Percentiles rank a stretch among this genome's conserved stretches.
phyloP scores from a whole-genome alignment of 495 filamentous ascomycete species.

The Penicillium samsonianum region DNA sequence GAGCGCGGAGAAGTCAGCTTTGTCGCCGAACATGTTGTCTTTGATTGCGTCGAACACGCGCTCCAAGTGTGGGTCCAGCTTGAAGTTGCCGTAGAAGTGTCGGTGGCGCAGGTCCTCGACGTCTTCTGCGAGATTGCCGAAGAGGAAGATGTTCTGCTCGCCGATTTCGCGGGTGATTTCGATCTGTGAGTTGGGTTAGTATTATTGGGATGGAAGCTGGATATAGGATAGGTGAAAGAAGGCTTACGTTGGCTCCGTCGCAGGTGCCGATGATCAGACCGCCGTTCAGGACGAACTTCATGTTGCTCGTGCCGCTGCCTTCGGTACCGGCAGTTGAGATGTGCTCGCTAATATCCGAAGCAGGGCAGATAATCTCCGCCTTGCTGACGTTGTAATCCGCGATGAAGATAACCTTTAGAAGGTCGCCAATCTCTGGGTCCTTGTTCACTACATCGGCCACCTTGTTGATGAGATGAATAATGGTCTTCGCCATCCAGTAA shows the following conservation, averaged over 20 bases:
- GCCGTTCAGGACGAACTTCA: slow-evolving; percentile 98
- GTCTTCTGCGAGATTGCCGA: slow-evolving; percentile 93
- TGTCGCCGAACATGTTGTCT: slow-evolving; percentile 73
- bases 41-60: slow-evolving; percentile 84
- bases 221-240: slow-evolving; percentile 1
- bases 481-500: slow-evolving; percentile 99
- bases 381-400: slow-evolving; percentile 99
- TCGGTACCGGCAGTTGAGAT: slow-evolving; percentile 98
- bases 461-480: slow-evolving; percentile 94
- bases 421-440: slow-evolving; percentile 86
- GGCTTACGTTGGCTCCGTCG: slow-evolving; percentile 91
- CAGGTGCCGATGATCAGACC: slow-evolving; percentile 97
- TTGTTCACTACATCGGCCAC: slow-evolving; percentile 91
- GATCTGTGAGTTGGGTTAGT: slow-evolving; percentile 57
- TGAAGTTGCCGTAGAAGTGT: slow-evolving; percentile 79
- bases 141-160: slow-evolving; percentile 96
- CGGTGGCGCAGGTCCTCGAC: slow-evolving; percentile 93
- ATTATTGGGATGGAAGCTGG: background rate
- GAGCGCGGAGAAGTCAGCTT: slow-evolving; percentile 72
- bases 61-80: slow-evolving; percentile 71
- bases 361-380: slow-evolving; percentile 92
- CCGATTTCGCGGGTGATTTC: slow-evolving; percentile 98
- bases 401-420: slow-evolving; percentile 94
- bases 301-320: slow-evolving; percentile 72
- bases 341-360: slow-evolving; percentile 95